These are phyloP conservation scores for Balakata baccata DNA, from an alignment of 345 rosid species.

Conservation along the genomic window DNA sequence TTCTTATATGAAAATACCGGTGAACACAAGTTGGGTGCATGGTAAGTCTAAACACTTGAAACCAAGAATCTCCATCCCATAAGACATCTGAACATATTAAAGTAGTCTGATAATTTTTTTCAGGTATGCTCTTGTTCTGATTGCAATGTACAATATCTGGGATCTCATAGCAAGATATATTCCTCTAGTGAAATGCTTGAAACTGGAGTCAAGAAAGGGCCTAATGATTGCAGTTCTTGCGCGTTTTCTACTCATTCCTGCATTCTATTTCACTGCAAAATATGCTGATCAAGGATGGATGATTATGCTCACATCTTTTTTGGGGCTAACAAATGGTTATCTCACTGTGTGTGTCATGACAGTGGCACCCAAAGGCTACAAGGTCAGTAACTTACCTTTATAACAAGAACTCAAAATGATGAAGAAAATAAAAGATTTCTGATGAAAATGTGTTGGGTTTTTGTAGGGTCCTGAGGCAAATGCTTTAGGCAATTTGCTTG, in stretches of 20 bases:
- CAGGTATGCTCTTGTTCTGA: constrained; percentile 71
- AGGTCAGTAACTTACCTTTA: constrained; percentile 39
- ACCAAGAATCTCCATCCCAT: neutral
- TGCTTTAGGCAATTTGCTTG: constrained; percentile 82
- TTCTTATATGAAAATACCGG: constrained; percentile 83
- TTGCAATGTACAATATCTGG: constrained; percentile 62
- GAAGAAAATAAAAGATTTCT: neutral
- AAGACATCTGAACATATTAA: neutral
- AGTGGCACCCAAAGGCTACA: constrained; percentile 79
- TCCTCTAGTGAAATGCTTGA: constrained; percentile 51
- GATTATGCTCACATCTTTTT: constrained; percentile 62
- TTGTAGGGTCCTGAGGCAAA: constrained; percentile 89
- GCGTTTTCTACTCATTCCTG: constrained; percentile 62
- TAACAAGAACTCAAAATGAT: too few species aligned
- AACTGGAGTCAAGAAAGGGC: constrained; percentile 64
- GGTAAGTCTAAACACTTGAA: constrained; percentile 32
- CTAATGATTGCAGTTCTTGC: constrained; percentile 48
- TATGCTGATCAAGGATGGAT: constrained; percentile 91
- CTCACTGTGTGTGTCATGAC: constrained; percentile 83
- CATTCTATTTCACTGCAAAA: constrained; percentile 83
- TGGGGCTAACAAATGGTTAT: constrained; percentile 75
- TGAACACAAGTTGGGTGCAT: constrained; percentile 49
- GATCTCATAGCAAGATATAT: constrained; percentile 66
- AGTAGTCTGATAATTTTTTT: neutral
- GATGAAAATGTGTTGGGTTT: neutral